Evolutionary conservation across 1,139 yeast genomes (phyloP), one percentile per base, ranked within the genome.

Genomic region (Suhomyces ambrosiae): DNA sequence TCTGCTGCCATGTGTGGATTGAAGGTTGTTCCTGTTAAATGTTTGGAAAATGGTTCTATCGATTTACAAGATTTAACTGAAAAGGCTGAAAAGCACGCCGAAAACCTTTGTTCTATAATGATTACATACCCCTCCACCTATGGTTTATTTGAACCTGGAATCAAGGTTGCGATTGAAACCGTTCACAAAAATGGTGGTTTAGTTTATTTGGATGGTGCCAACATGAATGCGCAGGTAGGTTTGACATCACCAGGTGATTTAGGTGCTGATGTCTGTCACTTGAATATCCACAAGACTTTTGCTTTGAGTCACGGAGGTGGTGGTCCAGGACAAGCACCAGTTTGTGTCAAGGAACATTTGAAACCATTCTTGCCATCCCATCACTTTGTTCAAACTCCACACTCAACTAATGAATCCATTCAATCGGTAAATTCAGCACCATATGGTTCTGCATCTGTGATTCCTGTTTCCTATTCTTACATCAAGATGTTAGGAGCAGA

Each of bases 241-340:
- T 74, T 92, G 46, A 92, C 97, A 0, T 86, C 96, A 9, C 98
- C 98, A 11, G 98, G 97, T 42, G 97, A 89, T 59, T 73, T 92
- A 54, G 97, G 97, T 37, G 97, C 97, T n/a, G 98, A 92, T 65
- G 97, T 92, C 31, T 92, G 98, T 65, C 98, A 92, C 59, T 76
- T 92, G 68, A 92, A 92, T 61, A 74, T 92, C 58, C 98, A 92
- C 73, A 92, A 92, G 70, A 92, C 98, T 1, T 92, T 92, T 71
- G 92, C 97, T 33, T 89, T 92, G 58, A 95, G 96, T 45, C 98
- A 92, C 61, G 98, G 98, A 56, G 98, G 98, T 57, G 98, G 98
- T 61, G 98, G 98, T 33, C 98, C 98, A 30, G 98, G 97, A 54
- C 95, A 90, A 59, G 98, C 97, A 8, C 97, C 98, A 41, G 94